Evolutionary conservation across 306 rosid genomes (phyloP).

Genomic region (Gynostemma pentaphyllum): DNA sequence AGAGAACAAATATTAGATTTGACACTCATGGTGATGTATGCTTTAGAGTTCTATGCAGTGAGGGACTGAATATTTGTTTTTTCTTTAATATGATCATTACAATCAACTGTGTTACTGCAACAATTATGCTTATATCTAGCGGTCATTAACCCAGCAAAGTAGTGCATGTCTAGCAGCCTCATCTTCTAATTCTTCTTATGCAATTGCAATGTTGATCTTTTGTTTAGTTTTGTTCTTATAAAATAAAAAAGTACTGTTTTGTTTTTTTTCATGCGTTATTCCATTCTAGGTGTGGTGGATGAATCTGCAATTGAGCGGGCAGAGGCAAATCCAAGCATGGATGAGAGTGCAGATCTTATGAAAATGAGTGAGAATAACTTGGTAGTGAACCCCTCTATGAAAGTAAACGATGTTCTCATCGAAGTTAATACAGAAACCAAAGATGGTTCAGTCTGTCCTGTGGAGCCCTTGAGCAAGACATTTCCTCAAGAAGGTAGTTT

Average conservation of each 20-base stretch:
- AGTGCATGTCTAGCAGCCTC: neutral
- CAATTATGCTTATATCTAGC: neutral
- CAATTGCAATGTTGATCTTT: neutral
- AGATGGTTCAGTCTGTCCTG: slow-evolving; percentile 18
- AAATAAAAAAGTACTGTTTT: neutral
- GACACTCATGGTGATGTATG: no score
- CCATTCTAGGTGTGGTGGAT: slow-evolving; percentile 22
- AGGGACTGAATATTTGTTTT: neutral
- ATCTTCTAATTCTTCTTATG: neutral
- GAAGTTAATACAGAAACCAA: slow-evolving; percentile 9
- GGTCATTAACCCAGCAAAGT: neutral
- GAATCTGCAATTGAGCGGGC: slow-evolving; percentile 14
- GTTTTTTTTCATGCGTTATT: neutral
- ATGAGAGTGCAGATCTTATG: slow-evolving; percentile 11
- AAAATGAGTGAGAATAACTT: slow-evolving; percentile 15
- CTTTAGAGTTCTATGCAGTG: no score
- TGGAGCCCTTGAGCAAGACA: slow-evolving; percentile 3
- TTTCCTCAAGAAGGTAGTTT: slow-evolving; percentile 15
- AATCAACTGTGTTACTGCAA: neutral
- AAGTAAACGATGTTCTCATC: neutral
- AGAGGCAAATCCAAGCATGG: slow-evolving; percentile 8
- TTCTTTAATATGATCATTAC: no score
- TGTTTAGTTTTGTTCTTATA: neutral
- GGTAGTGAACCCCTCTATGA: slow-evolving; percentile 10
- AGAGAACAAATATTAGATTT: no score